Conservation (phyloP, 768 basidiomycete species). For the Tephrocybe sp. region DNA sequence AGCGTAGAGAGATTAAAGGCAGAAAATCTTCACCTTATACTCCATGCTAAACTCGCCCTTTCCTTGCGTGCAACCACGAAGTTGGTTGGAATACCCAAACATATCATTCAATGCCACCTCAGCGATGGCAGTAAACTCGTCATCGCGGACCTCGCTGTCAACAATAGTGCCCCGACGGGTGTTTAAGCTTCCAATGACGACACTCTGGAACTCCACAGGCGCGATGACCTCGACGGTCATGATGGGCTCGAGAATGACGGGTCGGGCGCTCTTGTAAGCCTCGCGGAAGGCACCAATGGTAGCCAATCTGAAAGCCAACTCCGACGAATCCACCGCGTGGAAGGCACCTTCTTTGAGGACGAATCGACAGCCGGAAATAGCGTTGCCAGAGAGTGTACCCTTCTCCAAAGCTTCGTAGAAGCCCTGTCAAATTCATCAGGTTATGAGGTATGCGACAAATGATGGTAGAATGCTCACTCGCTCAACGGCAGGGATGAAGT, state of each 20-base stretch:
- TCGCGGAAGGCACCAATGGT: constrained; percentile 93
- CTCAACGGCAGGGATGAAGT: constrained; percentile 92
- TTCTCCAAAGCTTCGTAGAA: constrained; percentile 94
- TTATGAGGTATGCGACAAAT: not conserved
- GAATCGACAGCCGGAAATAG: constrained; percentile 81
- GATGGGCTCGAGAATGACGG: constrained; percentile 93
- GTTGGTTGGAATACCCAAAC: constrained; percentile 95
- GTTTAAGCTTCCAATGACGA: constrained; percentile 93
- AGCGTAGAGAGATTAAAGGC: constrained; percentile 6
- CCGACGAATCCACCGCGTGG: constrained; percentile 95
- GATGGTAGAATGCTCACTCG: constrained; percentile 50
- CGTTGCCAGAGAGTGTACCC: constrained; percentile 85
- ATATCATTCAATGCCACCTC: constrained; percentile 97
- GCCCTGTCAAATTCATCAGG: constrained; percentile 47
- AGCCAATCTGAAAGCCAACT: constrained; percentile 90
- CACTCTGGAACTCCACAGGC: constrained; percentile 92
- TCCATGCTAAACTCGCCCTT: constrained; percentile 90
- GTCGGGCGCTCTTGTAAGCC: constrained; percentile 69
- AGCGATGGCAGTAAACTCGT: constrained; percentile 89
- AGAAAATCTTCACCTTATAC: constrained; percentile 55
- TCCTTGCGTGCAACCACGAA: constrained; percentile 93
- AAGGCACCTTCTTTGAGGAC: constrained; percentile 89
- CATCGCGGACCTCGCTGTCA: constrained; percentile 95
- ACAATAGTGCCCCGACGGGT: constrained; percentile 90
- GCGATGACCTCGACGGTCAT: constrained; percentile 98